Evolutionary conservation across 1,284 basidiomycete genomes (phyloP).

Genomic region (Mycena sp.): DNA sequence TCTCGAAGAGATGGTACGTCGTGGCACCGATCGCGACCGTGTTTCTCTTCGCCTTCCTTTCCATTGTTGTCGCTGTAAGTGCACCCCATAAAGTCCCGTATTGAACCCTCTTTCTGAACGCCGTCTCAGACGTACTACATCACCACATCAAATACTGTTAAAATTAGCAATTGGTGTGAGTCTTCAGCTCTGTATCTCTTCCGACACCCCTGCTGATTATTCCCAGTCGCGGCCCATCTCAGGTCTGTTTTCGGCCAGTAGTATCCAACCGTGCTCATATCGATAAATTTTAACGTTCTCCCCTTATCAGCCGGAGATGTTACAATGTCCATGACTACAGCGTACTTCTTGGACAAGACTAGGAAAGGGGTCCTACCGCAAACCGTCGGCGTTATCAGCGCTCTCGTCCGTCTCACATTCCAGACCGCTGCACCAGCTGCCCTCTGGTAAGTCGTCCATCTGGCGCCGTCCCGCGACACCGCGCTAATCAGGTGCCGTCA

Average conservation of each 20-base stretch:
- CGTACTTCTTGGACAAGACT: slow-evolving; percentile 42
- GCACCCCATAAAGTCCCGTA: no score
- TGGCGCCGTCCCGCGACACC: no score
- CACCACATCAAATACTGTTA: no score
- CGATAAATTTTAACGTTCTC: no score
- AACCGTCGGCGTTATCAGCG: slow-evolving; percentile 37
- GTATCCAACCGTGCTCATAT: no score
- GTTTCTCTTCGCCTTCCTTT: slow-evolving; percentile 11
- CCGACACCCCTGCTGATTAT: no score
- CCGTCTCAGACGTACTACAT: slow-evolving; percentile 16
- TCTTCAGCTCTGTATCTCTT: no score
- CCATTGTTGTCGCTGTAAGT: slow-evolving; percentile 14
- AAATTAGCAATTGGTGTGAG: no score
- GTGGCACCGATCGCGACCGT: slow-evolving; percentile 7
- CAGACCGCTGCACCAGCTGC: slow-evolving; percentile 46
- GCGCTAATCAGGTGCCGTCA: slow-evolving; percentile 7
- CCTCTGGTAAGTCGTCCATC: slow-evolving; percentile 36
- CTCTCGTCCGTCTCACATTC: slow-evolving; percentile 46
- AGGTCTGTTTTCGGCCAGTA: no score
- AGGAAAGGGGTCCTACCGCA: slow-evolving; percentile 40
- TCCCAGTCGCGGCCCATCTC: no score
- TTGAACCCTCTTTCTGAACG: background rate
- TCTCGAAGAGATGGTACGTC: slow-evolving; percentile 19
- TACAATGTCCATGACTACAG: slow-evolving; percentile 40
- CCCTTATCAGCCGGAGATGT: slow-evolving; percentile 46